Conservation (phyloP, 1,284 basidiomycete species). For the Sporisorium reilianum region DNA sequence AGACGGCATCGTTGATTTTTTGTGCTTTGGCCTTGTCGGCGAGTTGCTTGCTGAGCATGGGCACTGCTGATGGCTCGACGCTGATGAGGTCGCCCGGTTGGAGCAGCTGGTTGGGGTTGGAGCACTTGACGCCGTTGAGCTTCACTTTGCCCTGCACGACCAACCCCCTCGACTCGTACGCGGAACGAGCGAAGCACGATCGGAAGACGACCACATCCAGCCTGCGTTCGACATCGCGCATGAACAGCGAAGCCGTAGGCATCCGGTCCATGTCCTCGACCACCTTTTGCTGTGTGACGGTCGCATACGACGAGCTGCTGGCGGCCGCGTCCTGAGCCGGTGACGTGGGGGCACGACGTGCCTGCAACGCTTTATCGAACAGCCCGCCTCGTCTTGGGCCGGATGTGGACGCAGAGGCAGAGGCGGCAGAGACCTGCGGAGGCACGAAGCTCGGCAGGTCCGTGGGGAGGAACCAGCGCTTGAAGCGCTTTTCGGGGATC, state of each 20-base stretch:
- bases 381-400: constrained; percentile 36
- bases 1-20: constrained; percentile 37
- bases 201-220: constrained; percentile 93
- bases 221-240: constrained; percentile 81
- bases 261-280: constrained; percentile 50
- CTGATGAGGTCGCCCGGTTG: constrained; percentile 94
- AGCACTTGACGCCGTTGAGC: constrained; percentile 86
- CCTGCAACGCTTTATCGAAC: constrained; percentile 40
- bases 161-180: constrained; percentile 87
- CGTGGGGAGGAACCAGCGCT: constrained; percentile 91
- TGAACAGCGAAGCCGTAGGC: constrained; percentile 62
- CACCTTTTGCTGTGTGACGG: constrained; percentile 38
- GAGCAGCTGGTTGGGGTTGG: constrained; percentile 87
- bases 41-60: constrained; percentile 73
- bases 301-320: constrained; percentile 14
- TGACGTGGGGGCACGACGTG: constrained; percentile 32
- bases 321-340: constrained; percentile 1
- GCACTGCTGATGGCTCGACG: constrained; percentile 84
- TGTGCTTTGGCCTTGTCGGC: constrained; percentile 49
- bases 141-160: constrained; percentile 88
- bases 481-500: constrained; percentile 92
- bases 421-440: constrained; percentile 65
- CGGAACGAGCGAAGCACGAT: constrained; percentile 87
- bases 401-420: constrained; percentile 28
- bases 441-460: constrained; percentile 82